These are phyloP conservation scores for Orbilia ellipsospora DNA, from an alignment of 2,329 filamentous ascomycete genomes.

Conservation along the genomic window DNA sequence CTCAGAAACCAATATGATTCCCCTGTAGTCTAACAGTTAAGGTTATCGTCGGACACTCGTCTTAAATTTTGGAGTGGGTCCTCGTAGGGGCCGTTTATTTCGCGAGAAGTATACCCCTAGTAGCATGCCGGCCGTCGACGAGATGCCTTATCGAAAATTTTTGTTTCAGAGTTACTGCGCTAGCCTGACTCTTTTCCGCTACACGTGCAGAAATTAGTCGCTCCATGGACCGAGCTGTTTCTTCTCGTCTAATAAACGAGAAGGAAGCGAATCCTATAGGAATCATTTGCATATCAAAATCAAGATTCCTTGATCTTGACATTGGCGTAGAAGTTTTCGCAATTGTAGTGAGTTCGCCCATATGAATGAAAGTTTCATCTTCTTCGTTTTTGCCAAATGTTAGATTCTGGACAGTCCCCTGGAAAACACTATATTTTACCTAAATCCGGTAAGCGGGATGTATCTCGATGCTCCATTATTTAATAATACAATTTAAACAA, in stretches of 20 bases:
- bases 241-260: too few species aligned
- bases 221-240: neutral
- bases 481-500: neutral
- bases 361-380: too few species aligned
- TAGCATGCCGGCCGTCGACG: neutral
- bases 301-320: too few species aligned
- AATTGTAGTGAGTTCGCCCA: too few species aligned
- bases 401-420: neutral
- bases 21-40: neutral
- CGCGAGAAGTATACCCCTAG: neutral
- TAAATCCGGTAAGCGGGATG: neutral
- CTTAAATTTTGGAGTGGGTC: neutral
- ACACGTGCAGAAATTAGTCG: conserved; percentile 5
- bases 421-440: neutral
- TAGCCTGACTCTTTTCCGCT: neutral
- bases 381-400: too few species aligned
- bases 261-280: too few species aligned
- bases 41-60: neutral
- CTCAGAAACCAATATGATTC: neutral
- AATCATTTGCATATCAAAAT: too few species aligned
- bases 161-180: neutral
- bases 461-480: neutral
- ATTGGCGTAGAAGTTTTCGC: too few species aligned
- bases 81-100: conserved; percentile 25
- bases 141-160: conserved; percentile 6